Percentiles rank a stretch among this genome's conserved stretches.
phyloP scores from a whole-genome alignment of 108 stramenopile genomes.

The Asterionellopsis glacialis region DNA sequence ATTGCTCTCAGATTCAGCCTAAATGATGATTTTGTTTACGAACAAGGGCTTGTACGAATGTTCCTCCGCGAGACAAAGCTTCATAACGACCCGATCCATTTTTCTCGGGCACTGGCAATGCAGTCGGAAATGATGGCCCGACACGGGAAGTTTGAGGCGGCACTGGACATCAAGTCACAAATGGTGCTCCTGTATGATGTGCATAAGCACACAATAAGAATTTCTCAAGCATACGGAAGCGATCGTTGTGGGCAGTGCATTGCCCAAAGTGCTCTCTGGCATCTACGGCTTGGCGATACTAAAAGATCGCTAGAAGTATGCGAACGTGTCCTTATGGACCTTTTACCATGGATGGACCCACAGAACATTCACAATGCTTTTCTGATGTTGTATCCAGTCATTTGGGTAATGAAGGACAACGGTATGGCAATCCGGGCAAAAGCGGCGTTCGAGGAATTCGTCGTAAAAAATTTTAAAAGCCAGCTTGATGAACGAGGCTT shows the following conservation, averaged over 20 bases:
- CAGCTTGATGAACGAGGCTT: constrained; percentile 35
- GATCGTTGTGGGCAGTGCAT: constrained; percentile 54
- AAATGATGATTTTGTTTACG: constrained; percentile 34
- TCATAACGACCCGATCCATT: constrained; percentile 51
- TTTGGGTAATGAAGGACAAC: constrained; percentile 47
- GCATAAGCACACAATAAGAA: constrained; percentile 40
- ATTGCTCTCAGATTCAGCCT: constrained; percentile 39
- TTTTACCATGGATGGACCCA: constrained; percentile 54
- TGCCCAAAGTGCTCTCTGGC: constrained; percentile 41
- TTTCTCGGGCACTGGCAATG: constrained; percentile 56
- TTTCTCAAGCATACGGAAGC: constrained; percentile 51
- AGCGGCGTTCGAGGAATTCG: constrained; percentile 27
- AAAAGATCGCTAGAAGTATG: constrained; percentile 42
- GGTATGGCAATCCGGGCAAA: constrained; percentile 36
- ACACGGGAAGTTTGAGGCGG: constrained; percentile 40
- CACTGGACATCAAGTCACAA: constrained; percentile 23
- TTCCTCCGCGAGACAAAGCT: constrained; percentile 50
- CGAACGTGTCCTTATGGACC: constrained; percentile 35
- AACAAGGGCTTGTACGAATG: constrained; percentile 37
- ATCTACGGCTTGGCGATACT: constrained; percentile 22
- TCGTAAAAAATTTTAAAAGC: constrained; percentile 39
- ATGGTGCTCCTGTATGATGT: constrained; percentile 26
- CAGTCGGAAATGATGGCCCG: constrained; percentile 51
- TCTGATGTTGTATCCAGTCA: constrained; percentile 39
- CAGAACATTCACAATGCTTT: constrained; percentile 51